A percentile compares a stretch with the other conserved stretches of the same genome.
Conservation (phyloP, 345 rosid species). For the Sapria himalayana region DNA sequence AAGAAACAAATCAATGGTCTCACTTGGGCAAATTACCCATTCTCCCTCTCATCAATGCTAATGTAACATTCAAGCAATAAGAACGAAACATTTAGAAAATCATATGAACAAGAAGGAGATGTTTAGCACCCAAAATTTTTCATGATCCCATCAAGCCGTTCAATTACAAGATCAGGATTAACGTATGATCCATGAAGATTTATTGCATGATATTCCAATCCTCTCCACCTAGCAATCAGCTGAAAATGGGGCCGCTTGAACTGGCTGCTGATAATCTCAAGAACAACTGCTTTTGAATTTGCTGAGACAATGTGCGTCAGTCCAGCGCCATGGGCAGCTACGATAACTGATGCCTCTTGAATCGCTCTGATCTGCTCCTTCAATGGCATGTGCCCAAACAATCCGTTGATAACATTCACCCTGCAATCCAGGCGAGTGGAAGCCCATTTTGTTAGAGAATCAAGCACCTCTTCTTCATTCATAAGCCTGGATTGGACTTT, state of each 20-base stretch:
- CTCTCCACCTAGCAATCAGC: slow-evolving; percentile 79
- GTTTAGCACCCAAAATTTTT: slow-evolving; percentile 36
- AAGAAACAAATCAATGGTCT: too few species aligned
- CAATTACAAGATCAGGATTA: slow-evolving; percentile 27
- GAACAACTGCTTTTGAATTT: slow-evolving; percentile 54
- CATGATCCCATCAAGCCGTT: slow-evolving; percentile 28
- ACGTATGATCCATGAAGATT: slow-evolving; percentile 46
- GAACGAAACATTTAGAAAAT: too few species aligned
- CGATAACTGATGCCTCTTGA: slow-evolving; percentile 85
- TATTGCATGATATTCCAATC: slow-evolving; percentile 70
- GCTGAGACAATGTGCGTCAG: slow-evolving; percentile 84
- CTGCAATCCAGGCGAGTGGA: slow-evolving; percentile 28
- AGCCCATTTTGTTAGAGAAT: slow-evolving; percentile 48
- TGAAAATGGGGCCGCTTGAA: slow-evolving; percentile 68
- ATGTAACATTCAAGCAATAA: too few species aligned
- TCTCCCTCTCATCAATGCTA: too few species aligned
- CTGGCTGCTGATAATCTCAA: slow-evolving; percentile 44
- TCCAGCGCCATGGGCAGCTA: slow-evolving; percentile 97
- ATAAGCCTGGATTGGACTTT: slow-evolving; percentile 64
- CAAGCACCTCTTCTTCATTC: slow-evolving; percentile 66
- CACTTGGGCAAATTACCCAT: too few species aligned
- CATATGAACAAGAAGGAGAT: too few species aligned
- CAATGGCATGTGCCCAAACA: slow-evolving; percentile 83
- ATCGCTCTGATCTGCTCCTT: slow-evolving; percentile 65
- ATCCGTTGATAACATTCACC: slow-evolving; percentile 61